Percentiles rank a stretch among this genome's conserved stretches.
These are phyloP conservation scores for Allium fistulosum DNA, from an alignment of 106 monocot species.

Conservation along the genomic window DNA sequence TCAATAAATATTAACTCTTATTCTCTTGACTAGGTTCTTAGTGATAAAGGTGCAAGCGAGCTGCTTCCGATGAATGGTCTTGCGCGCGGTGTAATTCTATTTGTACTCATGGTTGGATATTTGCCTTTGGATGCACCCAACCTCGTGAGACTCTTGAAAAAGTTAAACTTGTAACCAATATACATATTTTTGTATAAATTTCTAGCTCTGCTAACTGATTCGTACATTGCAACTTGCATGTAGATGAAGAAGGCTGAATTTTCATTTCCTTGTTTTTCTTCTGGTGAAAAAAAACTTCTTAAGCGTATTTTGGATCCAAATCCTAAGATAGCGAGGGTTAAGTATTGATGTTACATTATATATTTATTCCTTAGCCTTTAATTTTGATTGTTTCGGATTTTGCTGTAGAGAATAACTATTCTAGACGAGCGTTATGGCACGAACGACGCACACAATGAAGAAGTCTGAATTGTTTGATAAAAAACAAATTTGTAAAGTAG, in stretches of 20 bases:
- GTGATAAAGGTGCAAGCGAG: conserved; percentile 79
- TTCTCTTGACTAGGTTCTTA: conserved; percentile 58
- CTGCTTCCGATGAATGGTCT: conserved; percentile 80
- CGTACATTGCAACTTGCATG: conserved; percentile 7
- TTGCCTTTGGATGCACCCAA: conserved; percentile 80
- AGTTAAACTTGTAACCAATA: conserved; percentile 13
- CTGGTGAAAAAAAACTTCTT: conserved; percentile 66
- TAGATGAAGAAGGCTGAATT: conserved; percentile 77
- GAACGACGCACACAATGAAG: too few species aligned
- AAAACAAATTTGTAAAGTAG: too few species aligned
- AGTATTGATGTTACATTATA: neutral
- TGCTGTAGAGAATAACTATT: conserved; percentile 60
- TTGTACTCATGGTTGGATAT: conserved; percentile 91
- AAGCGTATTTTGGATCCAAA: conserved; percentile 78
- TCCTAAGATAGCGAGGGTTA: conserved; percentile 51
- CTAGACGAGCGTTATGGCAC: neutral
- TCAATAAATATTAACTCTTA: neutral
- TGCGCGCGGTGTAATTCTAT: conserved; percentile 95
- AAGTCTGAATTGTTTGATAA: too few species aligned
- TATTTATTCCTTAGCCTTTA: neutral
- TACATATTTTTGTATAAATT: neutral
- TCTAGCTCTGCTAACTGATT: neutral
- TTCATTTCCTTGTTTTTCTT: conserved; percentile 69
- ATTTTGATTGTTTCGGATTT: conserved; percentile 4
- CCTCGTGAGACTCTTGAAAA: conserved; percentile 47